These are phyloP conservation scores for Ogataea trehalophila DNA, from an alignment of 805 yeast species.

Conservation along the genomic window DNA sequence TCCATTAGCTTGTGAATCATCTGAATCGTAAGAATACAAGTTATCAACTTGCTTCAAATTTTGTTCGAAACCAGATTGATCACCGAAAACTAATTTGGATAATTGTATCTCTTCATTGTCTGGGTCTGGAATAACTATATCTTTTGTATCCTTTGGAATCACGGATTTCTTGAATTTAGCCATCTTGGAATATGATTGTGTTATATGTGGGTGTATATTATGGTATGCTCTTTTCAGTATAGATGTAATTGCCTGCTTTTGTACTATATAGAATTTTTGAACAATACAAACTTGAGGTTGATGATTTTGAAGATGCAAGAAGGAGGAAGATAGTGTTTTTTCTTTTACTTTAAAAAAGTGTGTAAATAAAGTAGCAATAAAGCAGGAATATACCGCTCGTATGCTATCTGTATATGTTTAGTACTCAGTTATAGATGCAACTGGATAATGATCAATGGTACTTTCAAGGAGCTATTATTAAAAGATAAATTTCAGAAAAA, in stretches of 20 bases:
- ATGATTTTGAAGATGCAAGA: too few relatives aligned
- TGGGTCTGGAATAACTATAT: conserved; percentile 52
- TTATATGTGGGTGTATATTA: neutral
- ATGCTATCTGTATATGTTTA: too few relatives aligned
- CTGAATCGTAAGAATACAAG: conserved; percentile 43
- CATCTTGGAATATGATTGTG: conserved; percentile 1
- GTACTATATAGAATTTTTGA: too few relatives aligned
- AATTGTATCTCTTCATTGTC: conserved; percentile 78
- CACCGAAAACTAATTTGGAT: conserved; percentile 89
- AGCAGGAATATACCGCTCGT: too few relatives aligned
- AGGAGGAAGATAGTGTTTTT: too few relatives aligned
- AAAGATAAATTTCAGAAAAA: too few relatives aligned
- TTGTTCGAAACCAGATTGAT: conserved; percentile 63
- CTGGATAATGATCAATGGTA: too few relatives aligned
- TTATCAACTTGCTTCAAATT: conserved; percentile 60
- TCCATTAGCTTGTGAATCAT: conserved; percentile 28
- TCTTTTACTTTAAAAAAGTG: too few relatives aligned
- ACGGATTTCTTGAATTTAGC: conserved; percentile 7
- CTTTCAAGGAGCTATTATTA: too few relatives aligned
- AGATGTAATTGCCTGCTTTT: neutral
- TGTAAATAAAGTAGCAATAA: too few relatives aligned
- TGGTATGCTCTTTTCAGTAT: neutral
- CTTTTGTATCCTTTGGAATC: conserved; percentile 5
- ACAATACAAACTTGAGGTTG: too few relatives aligned
- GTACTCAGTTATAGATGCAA: too few relatives aligned